Evolutionary conservation across 148 eudicot genomes (phyloP), one percentile per base, ranked within the genome.

Genomic region (Spergularia bocconei): DNA sequence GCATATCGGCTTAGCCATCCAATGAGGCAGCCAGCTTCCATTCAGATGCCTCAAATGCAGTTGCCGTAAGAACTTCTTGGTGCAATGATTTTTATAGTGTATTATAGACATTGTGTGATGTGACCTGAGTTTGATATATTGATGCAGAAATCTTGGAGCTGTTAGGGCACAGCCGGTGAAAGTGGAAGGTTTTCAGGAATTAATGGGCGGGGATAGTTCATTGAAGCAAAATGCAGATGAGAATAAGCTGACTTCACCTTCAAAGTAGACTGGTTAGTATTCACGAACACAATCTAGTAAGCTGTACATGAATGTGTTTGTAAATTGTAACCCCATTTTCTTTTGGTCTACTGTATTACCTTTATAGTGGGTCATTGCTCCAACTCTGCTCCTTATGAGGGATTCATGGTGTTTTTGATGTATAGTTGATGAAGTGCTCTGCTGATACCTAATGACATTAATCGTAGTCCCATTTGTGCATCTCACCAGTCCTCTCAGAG

Each of bases 161-260:
- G 80, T 77, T 61, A 92, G 98, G 88, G 97, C 97, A 80, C 98
- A 88, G 19, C 98, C 97, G 11, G 97, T 95, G 76, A 95, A 95
- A 78, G 98, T 95, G 19, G 98, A 95, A 86, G 98, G 96, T 54
- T 95, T 95, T 81, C 88, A 86, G 75, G 97, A 95, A 81, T 79
- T 95, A 86, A 91, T 95, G 96, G 97, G 96, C 61, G 96, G 98
- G 77, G 97, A 95, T 87, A 59, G 90, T 73, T 85, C 97, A 36
- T 67, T 85, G 69, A 95, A 92, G 86, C 98, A 88, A 80, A 92
- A 87, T 69, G 72, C 88, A 1, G 95, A 90, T 57, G 98, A 92
- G 70, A 90, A 83, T 81, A 91, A 90, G 77, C 78, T 92, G 69
- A 86, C 90, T 69, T 89, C 97, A 47, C 94, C 97, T 60, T 80